Evolutionary conservation across 192 early-diverging fungal species (phyloP), one percentile per base, ranked within the genome.

Genomic region (Podila minutissima): DNA sequence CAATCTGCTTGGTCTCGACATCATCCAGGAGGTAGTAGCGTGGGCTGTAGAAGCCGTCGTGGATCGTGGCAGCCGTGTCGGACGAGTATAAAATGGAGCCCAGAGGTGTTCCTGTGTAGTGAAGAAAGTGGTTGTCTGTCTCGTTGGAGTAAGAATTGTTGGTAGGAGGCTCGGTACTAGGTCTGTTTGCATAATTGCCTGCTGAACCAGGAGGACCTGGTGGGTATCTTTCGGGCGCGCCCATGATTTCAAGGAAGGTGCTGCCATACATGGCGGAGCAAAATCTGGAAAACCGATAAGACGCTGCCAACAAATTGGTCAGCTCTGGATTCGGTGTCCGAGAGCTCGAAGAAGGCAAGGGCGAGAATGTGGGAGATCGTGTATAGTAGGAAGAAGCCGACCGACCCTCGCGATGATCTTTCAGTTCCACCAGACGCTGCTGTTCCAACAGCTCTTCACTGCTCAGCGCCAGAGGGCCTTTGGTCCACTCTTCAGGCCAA

Each of bases 21-120:
- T 88, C 87, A 33, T 79, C 74, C 65, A 88, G 71, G 37, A 88
- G 63, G 38, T 83, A 86, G 64, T 83, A 88, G 3, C 85, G 76
- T 13, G 87, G 87, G 28, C 74, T 75, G 62, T 85, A 85, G 58
- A 69, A 64, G 53, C 73, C 74, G 11, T 76, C 71, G 28, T 74
- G 70, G 29, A 74, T 67, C 15, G 81, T 74, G 4, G 71, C 66
- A 5, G 73, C 67, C 4, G 67, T 68, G 58, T 85, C 75, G 19
- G 84, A 85, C 8, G 84, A 81, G 59, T 83, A 76, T 2, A 85
- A 63, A 29, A 85, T 83, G 8, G 81, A 83, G 26, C 82, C 75
- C 50, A 82, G 32, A 5, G 84, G 75, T 57, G 82, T 71, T 3
- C 82, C 72, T 1, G 74, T 83, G 38, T 81, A 81, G 2, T 63